A percentile compares a stretch with the other conserved stretches of the same genome.
Evolutionary conservation across 1,139 yeast species (phyloP).

Genomic region (Saccharomycopsis crataegensis): DNA sequence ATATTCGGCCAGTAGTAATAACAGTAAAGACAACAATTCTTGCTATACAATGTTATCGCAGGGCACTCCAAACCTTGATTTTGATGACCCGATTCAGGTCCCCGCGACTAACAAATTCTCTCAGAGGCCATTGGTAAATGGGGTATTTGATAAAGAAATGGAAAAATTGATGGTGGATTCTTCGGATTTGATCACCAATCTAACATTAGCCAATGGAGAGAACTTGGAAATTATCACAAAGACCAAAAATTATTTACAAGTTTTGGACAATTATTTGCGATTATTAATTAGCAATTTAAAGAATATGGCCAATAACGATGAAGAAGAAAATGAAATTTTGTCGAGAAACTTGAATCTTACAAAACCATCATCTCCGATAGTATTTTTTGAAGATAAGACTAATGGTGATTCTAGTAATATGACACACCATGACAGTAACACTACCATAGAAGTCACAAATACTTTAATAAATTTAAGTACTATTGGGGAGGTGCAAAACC

Average conservation of each 20-base stretch:
- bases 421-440: neutral
- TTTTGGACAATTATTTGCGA: neutral
- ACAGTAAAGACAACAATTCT: neutral
- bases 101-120: neutral
- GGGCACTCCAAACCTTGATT: neutral
- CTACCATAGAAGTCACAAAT: neutral
- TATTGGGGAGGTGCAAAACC: neutral
- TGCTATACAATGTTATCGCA: neutral
- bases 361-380: neutral
- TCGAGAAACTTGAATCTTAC: neutral
- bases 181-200: conserved; percentile 14
- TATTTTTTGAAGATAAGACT: neutral
- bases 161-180: conserved; percentile 16
- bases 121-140: neutral
- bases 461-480: conserved; percentile 2
- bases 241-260: conserved; percentile 6
- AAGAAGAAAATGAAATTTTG: neutral
- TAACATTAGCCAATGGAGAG: conserved; percentile 8
- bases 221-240: conserved; percentile 2
- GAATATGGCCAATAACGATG: neutral
- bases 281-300: neutral
- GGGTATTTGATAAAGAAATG: conserved; percentile 12
- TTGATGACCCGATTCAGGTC: neutral
- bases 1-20: neutral
- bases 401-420: neutral